Evolutionary conservation across 768 basidiomycete species (phyloP).

Genomic region (Agaricus bisporus): DNA sequence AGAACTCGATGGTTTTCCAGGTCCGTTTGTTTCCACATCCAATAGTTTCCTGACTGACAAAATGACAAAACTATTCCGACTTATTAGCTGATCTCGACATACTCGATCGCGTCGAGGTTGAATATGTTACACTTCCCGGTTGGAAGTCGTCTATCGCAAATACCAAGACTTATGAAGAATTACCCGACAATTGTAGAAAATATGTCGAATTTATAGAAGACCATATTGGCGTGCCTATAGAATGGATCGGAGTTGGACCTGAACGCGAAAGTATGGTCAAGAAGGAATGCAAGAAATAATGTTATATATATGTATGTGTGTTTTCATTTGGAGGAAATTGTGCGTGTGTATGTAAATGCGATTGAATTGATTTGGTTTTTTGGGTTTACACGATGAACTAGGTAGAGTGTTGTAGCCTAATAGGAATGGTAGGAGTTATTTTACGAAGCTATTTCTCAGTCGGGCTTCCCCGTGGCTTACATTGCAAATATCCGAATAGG

Average conservation of each 20-base stretch:
- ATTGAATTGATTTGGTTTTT: not conserved
- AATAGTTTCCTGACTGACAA: not conserved
- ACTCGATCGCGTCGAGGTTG: conserved; percentile 74
- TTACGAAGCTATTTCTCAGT: no score
- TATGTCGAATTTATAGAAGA: conserved; percentile 87
- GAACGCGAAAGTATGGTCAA: conserved; percentile 71
- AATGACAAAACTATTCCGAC: not conserved
- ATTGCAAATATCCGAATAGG: no score
- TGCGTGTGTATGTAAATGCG: not conserved
- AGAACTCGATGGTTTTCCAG: conserved; percentile 81
- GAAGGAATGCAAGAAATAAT: conserved; percentile 13
- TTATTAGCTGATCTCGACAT: conserved; percentile 75
- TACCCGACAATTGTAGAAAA: conserved; percentile 80
- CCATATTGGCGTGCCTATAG: conserved; percentile 64
- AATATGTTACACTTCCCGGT: conserved; percentile 85
- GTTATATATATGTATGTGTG: not conserved
- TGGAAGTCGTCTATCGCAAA: conserved; percentile 80
- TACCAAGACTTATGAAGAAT: conserved; percentile 54
- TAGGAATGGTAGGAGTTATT: no score
- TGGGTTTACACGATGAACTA: no score
- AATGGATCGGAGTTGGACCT: conserved; percentile 94
- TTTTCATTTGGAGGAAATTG: not conserved
- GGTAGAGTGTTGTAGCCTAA: no score
- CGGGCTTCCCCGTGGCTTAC: no score
- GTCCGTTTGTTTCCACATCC: conserved; percentile 33